Percentiles rank a stretch among this genome's conserved stretches.
Evolutionary conservation across 2,329 filamentous ascomycete genomes (phyloP).

Genomic region (Pseudogymnoascus verrucosus): DNA sequence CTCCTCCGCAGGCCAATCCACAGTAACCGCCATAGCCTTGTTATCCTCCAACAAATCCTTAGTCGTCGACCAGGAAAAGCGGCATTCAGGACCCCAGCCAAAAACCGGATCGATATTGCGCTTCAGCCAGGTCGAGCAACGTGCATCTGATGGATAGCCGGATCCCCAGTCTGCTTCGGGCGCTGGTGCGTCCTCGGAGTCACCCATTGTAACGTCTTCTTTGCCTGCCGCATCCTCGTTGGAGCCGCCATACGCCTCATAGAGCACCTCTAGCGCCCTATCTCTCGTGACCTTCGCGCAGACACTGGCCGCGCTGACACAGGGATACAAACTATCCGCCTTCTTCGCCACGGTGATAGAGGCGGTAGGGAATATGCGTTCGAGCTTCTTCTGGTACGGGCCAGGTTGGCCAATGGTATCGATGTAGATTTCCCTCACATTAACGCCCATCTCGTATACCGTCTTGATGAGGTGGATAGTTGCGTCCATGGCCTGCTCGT

Average conservation of each 20-base stretch:
- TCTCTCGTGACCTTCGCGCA: conserved; percentile 95
- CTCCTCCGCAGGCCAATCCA: conserved; percentile 77
- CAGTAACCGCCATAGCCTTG: conserved; percentile 58
- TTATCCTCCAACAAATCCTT: conserved; percentile 77
- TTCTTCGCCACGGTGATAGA: conserved; percentile 78
- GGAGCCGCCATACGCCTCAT: conserved; percentile 41
- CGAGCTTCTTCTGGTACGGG: conserved; percentile 75
- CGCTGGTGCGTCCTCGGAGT: conserved; percentile 22
- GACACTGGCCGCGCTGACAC: conserved; percentile 86
- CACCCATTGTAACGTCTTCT: conserved; percentile 20
- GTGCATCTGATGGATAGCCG: conserved; percentile 82
- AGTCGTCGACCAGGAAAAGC: conserved; percentile 92
- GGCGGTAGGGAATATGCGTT: conserved; percentile 71
- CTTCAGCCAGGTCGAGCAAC: conserved; percentile 75
- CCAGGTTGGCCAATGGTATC: conserved; percentile 84
- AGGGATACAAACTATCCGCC: conserved; percentile 86
- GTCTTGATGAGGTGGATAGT: conserved; percentile 74
- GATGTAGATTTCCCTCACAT: conserved; percentile 84
- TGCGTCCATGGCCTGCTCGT: conserved; percentile 90
- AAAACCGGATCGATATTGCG: conserved; percentile 86
- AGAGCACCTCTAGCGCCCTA: conserved; percentile 75
- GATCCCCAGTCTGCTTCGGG: conserved; percentile 65
- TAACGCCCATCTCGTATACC: conserved; percentile 69
- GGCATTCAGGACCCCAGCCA: conserved; percentile 87
- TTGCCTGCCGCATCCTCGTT: conserved; percentile 21